Base-by-base conservation (phyloP, 2,329 filamentous ascomycete species). In the Sarocladiaceae sp. region DNA sequence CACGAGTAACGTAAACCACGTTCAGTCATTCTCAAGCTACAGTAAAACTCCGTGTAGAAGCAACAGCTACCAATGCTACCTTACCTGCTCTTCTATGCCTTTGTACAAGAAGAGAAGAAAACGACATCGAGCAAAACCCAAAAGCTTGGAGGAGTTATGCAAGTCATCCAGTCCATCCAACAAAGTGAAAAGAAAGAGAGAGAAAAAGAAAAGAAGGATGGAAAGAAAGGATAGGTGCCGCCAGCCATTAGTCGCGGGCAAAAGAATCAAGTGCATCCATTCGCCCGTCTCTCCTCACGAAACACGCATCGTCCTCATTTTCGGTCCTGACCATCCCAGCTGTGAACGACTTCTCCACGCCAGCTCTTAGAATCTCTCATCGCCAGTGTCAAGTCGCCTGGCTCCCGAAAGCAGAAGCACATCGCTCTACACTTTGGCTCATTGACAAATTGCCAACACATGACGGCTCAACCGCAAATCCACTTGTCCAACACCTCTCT, bases 11-110 rank as follows among this genome's bases (percentile, higher is more conserved):
- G 19, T 9, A 16, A 29, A 27, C 10, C 6, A 29, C n/a, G n/a
- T n/a, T n/a, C n/a, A n/a, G n/a, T n/a, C n/a, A n/a, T n/a, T n/a
- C n/a, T n/a, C n/a, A n/a, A n/a, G n/a, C n/a, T n/a, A n/a, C n/a
- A n/a, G n/a, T n/a, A n/a, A n/a, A n/a, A 15, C 18, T 27, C 24
- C 24, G 12, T 39, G 15, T 29, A 10, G 29, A 41, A 41, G 37
- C 37, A 27, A 41, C 13, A 29, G 37, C 37, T 41, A 41, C 29
- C 37, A 41, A 41, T 41, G 20, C 37, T 41, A 5, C 37, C 23
- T 11, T 41, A 5, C 37, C 23, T 11, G 37, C 37, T 24, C 18
- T 27, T 11, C 37, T 7, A 41, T 41, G 37, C 23, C 37, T 41
- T n/a, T 29, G 37, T 41, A 41, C 37, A 41, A 41, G 21, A 29